These are phyloP conservation scores for Nemania diffusa DNA, from an alignment of 2,329 filamentous ascomycete genomes.

Conservation along the genomic window DNA sequence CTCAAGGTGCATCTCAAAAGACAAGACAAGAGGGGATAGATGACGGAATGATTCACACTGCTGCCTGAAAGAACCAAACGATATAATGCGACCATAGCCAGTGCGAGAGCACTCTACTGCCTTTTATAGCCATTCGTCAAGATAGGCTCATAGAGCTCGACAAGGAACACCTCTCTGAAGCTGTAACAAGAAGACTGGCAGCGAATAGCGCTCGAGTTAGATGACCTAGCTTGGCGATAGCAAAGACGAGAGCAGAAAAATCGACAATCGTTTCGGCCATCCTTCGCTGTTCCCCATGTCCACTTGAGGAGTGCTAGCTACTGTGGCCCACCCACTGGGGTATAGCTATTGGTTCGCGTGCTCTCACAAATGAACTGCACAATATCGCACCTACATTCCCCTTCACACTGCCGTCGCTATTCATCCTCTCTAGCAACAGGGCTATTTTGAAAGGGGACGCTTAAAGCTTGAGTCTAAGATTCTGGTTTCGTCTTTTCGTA, in stretches of 20 bases:
- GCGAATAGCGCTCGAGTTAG: slow-evolving; percentile 69
- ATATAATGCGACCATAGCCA: slow-evolving; percentile 51
- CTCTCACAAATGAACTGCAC: slow-evolving; percentile 41
- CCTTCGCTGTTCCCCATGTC: slow-evolving; percentile 56
- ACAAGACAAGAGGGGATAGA: slow-evolving; percentile 39
- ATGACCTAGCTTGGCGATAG: slow-evolving; percentile 83
- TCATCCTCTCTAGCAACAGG: slow-evolving; percentile 34
- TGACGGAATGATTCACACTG: slow-evolving; percentile 43
- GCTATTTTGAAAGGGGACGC: slow-evolving; percentile 33
- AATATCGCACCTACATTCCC: slow-evolving; percentile 25
- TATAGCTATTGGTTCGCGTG: slow-evolving; percentile 40
- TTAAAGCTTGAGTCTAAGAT: slow-evolving; percentile 37
- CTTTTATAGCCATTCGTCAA: slow-evolving; percentile 60
- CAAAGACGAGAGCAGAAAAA: slow-evolving; percentile 63
- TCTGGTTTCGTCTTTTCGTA: slow-evolving; percentile 35
- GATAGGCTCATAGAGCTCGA: slow-evolving; percentile 57
- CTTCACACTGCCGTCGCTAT: slow-evolving; percentile 25
- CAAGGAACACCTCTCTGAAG: slow-evolving; percentile 56
- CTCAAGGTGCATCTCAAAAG: slow-evolving; percentile 42
- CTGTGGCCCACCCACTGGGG: slow-evolving; percentile 45
- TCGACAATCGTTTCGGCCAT: slow-evolving; percentile 56
- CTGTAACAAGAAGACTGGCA: slow-evolving; percentile 64
- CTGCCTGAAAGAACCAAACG: slow-evolving; percentile 45
- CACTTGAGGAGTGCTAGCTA: slow-evolving; percentile 53
- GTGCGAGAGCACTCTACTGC: slow-evolving; percentile 51